Base-by-base conservation (phyloP, 352 stramenopile species). In the Pythium dissimile region DNA sequence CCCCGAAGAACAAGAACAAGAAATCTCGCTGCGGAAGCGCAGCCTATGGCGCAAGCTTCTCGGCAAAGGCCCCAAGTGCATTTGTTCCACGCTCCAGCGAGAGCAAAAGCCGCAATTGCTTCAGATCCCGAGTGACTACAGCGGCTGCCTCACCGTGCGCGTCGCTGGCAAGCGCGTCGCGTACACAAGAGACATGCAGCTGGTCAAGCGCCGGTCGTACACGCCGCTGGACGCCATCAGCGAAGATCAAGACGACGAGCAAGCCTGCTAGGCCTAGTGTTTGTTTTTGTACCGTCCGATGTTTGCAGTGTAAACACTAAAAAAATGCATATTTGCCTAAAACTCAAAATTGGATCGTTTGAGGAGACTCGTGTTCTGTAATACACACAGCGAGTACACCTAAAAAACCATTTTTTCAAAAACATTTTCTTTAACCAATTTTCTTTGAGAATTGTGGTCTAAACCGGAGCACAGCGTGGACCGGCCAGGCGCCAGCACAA, bases 11-110 rank as follows among this genome's bases (percentile, higher is more conserved):
- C 15, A 26, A 7, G 9, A 30, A 28, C n/a, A 27, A 18, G 3
- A 13, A 6, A 30, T 10, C 18, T 24, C 32, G 1, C 26, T 31
- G 41, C 64, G 59, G 13, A 77, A 81, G 62, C 74, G 71, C 34
- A 81, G 71, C 48, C 62, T 80, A 23, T 84, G 74, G 74, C 69
- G 74, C 42, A 79, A 79, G 51, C 48, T 84, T 18, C 50, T 84
- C 20, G 74, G 74, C 21, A 73, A 75, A 41, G 74, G 69, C 2
- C 74, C 74, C 52, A 84, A 84, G 67, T 84, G 74, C 62, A 58
- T 76, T 21, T 84, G 74, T 38, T 43, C 51, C 15, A 67, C 67
- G 56, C 30, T 41, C 53, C 44, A 41, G 20, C 20, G 32, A 3
- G 43, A 63, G 27, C 23, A 31, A 6, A 57, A 62, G 59, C 43